phyloP scores from a whole-genome alignment of 306 rosid genomes.

The Quercus wislizeni region DNA sequence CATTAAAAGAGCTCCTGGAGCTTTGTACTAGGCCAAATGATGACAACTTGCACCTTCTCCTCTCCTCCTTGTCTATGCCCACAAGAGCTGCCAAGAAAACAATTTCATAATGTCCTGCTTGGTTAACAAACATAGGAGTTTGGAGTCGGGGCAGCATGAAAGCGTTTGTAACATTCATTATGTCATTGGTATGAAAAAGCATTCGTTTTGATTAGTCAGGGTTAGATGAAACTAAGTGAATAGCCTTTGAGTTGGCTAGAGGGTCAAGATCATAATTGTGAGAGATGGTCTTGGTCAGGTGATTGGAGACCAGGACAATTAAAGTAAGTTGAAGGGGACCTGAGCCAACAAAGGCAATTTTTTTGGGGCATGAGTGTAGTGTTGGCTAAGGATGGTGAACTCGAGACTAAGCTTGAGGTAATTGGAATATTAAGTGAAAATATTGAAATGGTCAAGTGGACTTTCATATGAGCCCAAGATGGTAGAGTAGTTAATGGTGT shows the following conservation, averaged over 20 bases:
- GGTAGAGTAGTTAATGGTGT: slow-evolving; percentile 46
- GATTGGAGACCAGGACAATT: slow-evolving; percentile 63
- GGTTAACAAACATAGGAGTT: no score
- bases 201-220: slow-evolving; percentile 61
- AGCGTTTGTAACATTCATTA: slow-evolving; percentile 43
- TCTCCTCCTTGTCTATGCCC: slow-evolving; percentile 58
- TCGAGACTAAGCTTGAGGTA: slow-evolving; percentile 75
- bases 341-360: slow-evolving; percentile 69
- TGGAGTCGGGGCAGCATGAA: no score
- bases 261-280: slow-evolving; percentile 75
- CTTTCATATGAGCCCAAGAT: slow-evolving; percentile 39
- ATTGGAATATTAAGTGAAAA: slow-evolving; percentile 69
- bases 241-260: slow-evolving; percentile 58
- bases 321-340: slow-evolving; percentile 90
- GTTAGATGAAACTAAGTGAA: slow-evolving; percentile 40
- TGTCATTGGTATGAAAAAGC: slow-evolving; percentile 59
- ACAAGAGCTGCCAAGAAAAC: slow-evolving; percentile 64
- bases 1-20: slow-evolving; percentile 53
- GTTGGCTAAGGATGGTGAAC: slow-evolving; percentile 22
- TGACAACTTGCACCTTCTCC: slow-evolving; percentile 38
- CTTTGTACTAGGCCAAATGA: slow-evolving; percentile 56
- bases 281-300: slow-evolving; percentile 49
- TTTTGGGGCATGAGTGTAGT: slow-evolving; percentile 21
- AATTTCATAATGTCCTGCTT: no score
- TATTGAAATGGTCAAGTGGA: slow-evolving; percentile 54